phyloP scores from a whole-genome alignment of 2,329 filamentous ascomycete genomes.

The Zymoseptoria tritici region DNA sequence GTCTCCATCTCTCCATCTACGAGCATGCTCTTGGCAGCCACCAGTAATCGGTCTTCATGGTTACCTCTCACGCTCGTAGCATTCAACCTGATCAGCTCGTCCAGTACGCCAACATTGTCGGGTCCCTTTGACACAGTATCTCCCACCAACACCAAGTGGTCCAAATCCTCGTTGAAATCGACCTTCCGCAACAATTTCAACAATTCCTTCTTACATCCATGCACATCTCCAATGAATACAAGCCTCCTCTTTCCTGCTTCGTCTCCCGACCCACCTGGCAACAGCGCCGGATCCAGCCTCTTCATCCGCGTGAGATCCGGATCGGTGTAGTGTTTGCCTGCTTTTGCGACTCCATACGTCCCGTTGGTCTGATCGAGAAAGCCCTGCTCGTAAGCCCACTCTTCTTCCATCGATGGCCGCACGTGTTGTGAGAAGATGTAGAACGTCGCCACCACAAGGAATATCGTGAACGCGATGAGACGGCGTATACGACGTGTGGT shows the following conservation, averaged over 20 bases:
- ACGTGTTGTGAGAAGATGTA: constrained; percentile 33
- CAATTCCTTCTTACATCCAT: constrained; percentile 69
- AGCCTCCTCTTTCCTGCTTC: constrained; percentile 49
- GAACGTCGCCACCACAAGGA: constrained; percentile 25
- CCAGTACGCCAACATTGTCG: constrained; percentile 69
- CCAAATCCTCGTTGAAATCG: constrained; percentile 53
- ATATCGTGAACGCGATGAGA: constrained; percentile 27
- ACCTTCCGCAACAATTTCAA: constrained; percentile 58
- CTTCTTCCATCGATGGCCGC: constrained; percentile 30
- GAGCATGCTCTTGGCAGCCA: constrained; percentile 28
- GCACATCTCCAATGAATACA: constrained; percentile 82
- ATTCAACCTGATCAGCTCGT: constrained; percentile 62
- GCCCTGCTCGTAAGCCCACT: constrained; percentile 29
- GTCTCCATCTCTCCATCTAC: constrained; percentile 2
- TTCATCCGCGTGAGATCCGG: constrained; percentile 43
- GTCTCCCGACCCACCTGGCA: constrained; percentile 29
- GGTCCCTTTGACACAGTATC: constrained; percentile 84
- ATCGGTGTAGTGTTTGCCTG: constrained; percentile 15
- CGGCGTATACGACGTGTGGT: constrained; percentile 21
- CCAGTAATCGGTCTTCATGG: constrained; percentile 81
- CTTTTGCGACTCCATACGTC: constrained; percentile 25
- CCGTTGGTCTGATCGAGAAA: constrained; percentile 25
- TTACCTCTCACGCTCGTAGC: constrained; percentile 85
- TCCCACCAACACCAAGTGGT: constrained; percentile 70
- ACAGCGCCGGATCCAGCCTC: constrained; percentile 38